Percentiles rank a stretch among this genome's conserved stretches.
These are phyloP conservation scores for Xylariaceae sp. DNA, from an alignment of 2,329 filamentous ascomycete genomes.

Conservation along the genomic window DNA sequence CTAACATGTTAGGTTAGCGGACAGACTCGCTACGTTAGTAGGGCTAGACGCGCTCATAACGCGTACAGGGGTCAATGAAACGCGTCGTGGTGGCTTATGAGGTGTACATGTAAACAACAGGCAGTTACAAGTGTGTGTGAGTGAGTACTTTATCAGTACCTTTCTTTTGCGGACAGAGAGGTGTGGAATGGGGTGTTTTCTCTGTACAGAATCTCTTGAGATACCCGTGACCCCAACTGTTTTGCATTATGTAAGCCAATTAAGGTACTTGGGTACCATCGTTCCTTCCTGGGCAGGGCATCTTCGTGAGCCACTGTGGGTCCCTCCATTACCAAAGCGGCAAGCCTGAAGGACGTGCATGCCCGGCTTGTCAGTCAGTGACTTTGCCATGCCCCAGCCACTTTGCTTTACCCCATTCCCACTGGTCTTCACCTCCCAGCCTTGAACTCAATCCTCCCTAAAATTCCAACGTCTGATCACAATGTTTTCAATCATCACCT, in stretches of 20 bases:
- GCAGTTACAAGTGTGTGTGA: neutral
- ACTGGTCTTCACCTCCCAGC: constrained; percentile 13
- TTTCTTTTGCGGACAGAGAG: neutral
- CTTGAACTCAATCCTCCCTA: constrained; percentile 15
- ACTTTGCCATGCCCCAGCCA: constrained; percentile 22
- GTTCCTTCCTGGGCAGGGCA: neutral
- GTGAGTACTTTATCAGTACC: neutral
- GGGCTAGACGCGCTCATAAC: constrained; percentile 6
- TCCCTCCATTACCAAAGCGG: neutral
- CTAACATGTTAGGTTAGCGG: too few species aligned
- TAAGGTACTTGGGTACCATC: neutral
- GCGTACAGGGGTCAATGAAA: constrained; percentile 18
- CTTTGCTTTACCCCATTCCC: constrained; percentile 19
- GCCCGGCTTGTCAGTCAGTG: constrained; percentile 18
- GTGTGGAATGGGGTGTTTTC: too few species aligned
- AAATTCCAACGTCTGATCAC: constrained; percentile 14
- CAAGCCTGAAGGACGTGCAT: constrained; percentile 6
- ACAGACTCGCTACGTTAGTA: neutral
- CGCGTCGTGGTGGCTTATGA: constrained; percentile 19
- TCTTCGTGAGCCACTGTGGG: neutral
- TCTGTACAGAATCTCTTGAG: neutral
- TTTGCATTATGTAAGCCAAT: neutral
- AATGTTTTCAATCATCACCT: constrained; percentile 13
- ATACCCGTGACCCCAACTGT: neutral
- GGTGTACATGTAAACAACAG: neutral